A percentile compares a stretch with the other conserved stretches of the same genome.
Conservation (phyloP, 805 yeast species). For the Kodamaea leandrae region DNA sequence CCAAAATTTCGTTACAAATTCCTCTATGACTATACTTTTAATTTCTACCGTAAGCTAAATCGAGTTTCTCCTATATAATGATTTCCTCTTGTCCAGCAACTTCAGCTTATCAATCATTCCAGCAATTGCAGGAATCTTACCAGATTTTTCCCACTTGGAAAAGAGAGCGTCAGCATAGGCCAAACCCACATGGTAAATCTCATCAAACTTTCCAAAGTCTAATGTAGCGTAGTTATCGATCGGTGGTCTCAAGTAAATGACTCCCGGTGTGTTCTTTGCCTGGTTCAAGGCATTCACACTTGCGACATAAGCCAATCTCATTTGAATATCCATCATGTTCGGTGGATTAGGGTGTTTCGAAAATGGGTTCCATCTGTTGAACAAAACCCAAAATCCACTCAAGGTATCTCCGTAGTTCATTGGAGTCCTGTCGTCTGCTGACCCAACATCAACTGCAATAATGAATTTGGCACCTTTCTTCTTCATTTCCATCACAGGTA, state of each 20-base stretch:
- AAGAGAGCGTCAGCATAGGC: conserved; percentile 64
- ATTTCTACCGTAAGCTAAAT: too few relatives aligned
- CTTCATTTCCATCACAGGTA: conserved; percentile 92
- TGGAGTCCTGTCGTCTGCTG: conserved; percentile 87
- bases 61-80: neutral
- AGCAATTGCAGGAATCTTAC: conserved; percentile 61
- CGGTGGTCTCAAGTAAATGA: conserved; percentile 88
- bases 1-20: neutral
- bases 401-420: conserved; percentile 90
- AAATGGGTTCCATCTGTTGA: conserved; percentile 88
- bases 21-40: neutral
- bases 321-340: conserved; percentile 90
- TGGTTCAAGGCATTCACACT: conserved; percentile 89
- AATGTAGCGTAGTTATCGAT: conserved; percentile 88
- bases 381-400: conserved; percentile 87
- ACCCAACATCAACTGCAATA: conserved; percentile 94
- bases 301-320: conserved; percentile 89
- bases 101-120: conserved; percentile 37
- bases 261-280: conserved; percentile 83
- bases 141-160: conserved; percentile 48
- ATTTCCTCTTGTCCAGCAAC: conserved; percentile 6
- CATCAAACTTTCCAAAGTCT: conserved; percentile 90
- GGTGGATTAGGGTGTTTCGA: conserved; percentile 87
- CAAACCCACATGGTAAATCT: conserved; percentile 78
- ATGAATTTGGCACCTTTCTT: conserved; percentile 80